Evolutionary conservation across 2,329 filamentous ascomycete species (phyloP).

Genomic region (Ophiostoma piceae): DNA sequence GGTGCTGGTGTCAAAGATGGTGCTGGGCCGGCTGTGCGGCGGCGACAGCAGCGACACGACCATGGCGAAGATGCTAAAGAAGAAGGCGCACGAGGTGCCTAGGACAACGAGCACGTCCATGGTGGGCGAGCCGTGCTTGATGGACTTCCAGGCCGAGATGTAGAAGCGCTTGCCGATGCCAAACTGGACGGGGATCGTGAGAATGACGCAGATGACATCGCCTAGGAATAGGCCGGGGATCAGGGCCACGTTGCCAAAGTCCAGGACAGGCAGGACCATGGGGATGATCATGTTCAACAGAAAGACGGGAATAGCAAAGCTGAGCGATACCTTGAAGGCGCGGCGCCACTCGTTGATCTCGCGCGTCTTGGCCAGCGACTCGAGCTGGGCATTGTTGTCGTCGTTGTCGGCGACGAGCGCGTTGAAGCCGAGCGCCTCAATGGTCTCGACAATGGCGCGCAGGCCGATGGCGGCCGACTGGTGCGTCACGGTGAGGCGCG

Average conservation of each 20-base stretch:
- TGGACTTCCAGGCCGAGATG: conserved; percentile 81
- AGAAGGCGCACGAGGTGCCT: conserved; percentile 91
- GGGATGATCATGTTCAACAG: conserved; percentile 89
- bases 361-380: conserved; percentile 91
- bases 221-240: conserved; percentile 79
- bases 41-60: conserved; percentile 67
- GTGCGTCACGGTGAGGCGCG: conserved; percentile 68
- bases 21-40: conserved; percentile 75
- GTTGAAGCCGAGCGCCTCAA: conserved; percentile 81
- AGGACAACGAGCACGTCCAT: conserved; percentile 97
- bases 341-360: conserved; percentile 91
- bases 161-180: conserved; percentile 95
- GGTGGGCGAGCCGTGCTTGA: conserved; percentile 85
- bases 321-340: conserved; percentile 70
- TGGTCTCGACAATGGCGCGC: conserved; percentile 71
- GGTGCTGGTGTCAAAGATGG: conserved; percentile 94
- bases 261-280: conserved; percentile 70
- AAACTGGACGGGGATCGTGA: conserved; percentile 93
- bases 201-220: conserved; percentile 72
- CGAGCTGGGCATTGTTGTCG: conserved; percentile 93
- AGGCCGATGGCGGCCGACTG: conserved; percentile 68
- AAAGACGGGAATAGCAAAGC: conserved; percentile 86
- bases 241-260: conserved; percentile 66
- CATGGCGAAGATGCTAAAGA: conserved; percentile 90
- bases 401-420: conserved; percentile 85